Evolutionary conservation across 2,329 filamentous ascomycete genomes (phyloP).

Genomic region (Claviceps monticola): DNA sequence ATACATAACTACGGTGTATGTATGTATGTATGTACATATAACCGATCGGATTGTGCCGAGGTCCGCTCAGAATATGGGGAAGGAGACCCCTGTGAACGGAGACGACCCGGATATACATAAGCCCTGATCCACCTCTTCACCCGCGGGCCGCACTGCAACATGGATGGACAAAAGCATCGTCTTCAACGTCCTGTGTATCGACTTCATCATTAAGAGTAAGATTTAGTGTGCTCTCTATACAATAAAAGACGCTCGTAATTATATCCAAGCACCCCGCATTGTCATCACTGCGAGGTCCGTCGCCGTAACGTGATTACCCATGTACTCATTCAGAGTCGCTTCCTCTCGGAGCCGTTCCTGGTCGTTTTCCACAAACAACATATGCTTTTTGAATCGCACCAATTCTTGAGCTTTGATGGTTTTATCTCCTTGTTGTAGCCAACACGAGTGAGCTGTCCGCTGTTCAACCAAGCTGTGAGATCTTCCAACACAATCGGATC

Average conservation of each 20-base stretch:
- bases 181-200: no score
- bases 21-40: no score
- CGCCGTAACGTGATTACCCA: neutral
- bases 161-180: neutral
- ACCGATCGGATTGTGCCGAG: constrained; percentile 5
- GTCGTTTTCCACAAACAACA: constrained; percentile 65
- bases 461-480: constrained; percentile 69
- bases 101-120: neutral
- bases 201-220: neutral
- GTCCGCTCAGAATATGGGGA: neutral
- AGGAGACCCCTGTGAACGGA: neutral
- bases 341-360: constrained; percentile 37
- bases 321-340: constrained; percentile 12
- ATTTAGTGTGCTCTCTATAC: neutral
- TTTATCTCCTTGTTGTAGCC: constrained; percentile 53
- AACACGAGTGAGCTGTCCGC: constrained; percentile 46
- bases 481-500: constrained; percentile 85
- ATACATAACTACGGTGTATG: no score
- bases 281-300: neutral
- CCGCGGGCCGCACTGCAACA: neutral
- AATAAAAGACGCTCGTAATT: neutral
- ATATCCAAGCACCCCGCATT: neutral
- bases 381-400: constrained; percentile 79
- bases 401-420: constrained; percentile 59
- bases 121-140: neutral